These are phyloP conservation scores for Fusarium humuli DNA, from an alignment of 2,329 filamentous ascomycete species.

Conservation along the genomic window DNA sequence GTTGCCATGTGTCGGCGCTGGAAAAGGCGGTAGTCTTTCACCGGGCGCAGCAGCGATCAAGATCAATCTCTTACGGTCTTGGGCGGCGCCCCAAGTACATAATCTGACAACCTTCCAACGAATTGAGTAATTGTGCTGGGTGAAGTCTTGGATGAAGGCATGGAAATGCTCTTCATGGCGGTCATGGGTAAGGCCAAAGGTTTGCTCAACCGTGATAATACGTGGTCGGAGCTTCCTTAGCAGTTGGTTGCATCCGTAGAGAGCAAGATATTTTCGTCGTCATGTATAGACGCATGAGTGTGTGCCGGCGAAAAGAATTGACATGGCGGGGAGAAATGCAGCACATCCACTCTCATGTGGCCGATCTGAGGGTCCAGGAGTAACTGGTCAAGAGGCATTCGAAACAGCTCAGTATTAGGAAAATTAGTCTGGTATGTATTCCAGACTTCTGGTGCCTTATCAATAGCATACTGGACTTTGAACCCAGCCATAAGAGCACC, in stretches of 20 bases:
- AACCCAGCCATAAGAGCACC: slow-evolving; percentile 72
- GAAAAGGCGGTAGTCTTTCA: slow-evolving; percentile 75
- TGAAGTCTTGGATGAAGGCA: slow-evolving; percentile 72
- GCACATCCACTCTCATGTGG: slow-evolving; percentile 68
- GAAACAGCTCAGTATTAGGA: slow-evolving; percentile 59
- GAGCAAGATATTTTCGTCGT: slow-evolving; percentile 75
- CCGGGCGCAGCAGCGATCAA: slow-evolving; percentile 74
- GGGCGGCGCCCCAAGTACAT: slow-evolving; percentile 63
- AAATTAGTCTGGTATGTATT: slow-evolving; percentile 71
- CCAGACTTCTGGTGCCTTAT: slow-evolving; percentile 68
- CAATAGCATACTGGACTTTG: slow-evolving; percentile 70
- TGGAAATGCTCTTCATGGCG: slow-evolving; percentile 68
- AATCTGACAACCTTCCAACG: slow-evolving; percentile 72
- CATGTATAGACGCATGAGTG: slow-evolving; percentile 73
- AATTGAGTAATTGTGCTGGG: slow-evolving; percentile 74
- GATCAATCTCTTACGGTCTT: slow-evolving; percentile 63
- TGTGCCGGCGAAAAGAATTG: slow-evolving; percentile 81
- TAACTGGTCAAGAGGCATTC: slow-evolving; percentile 63
- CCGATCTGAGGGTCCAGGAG: slow-evolving; percentile 50
- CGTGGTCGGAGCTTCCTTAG: slow-evolving; percentile 71
- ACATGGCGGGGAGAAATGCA: slow-evolving; percentile 83
- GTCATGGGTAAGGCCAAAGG: slow-evolving; percentile 71
- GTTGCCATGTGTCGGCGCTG: slow-evolving; percentile 68
- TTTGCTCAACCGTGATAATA: slow-evolving; percentile 83
- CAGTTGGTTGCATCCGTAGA: slow-evolving; percentile 66